Base-by-base conservation (phyloP, 2,329 filamentous ascomycete species). In the Simplicillium sp. region DNA sequence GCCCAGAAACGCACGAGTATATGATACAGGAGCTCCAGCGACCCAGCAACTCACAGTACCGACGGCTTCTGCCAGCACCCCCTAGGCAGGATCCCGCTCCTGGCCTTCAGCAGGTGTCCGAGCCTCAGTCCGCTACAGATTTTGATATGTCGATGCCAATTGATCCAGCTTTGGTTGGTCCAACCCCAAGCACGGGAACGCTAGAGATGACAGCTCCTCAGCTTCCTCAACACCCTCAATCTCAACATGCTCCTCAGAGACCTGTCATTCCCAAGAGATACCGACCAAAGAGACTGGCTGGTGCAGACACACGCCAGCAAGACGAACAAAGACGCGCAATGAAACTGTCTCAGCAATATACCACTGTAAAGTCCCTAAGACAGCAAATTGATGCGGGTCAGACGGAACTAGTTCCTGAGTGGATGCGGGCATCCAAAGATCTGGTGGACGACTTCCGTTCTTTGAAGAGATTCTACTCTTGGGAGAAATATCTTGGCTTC, bases 381-480 rank as follows among this genome's bases (percentile, higher is more conserved):
- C 52, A 60, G 49, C 56, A 63, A 37, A 66, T 68, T 9, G 60
- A 67, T 13, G 58, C 55, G 13, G 64, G 67, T 2, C 58, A 67
- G 16, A 48, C 57, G 11, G 65, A 68, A 8, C 65, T 74, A n/a
- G 58, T 68, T 6, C 52, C 56, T 2, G 49, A 57, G 4, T 82
- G 79, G 73, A 77, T 81, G 71, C 58, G 62, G 17, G 74, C 73
- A 5, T 77, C 77, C 1, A 69, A 68, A 51, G 68, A 73, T 39
- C 66, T 83, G 7, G 69, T 80, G 9, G 71, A 80, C 43, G 78
- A 82, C 44, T 82, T 82, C 52, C 66, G 76, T 45, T 75, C 74
- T 0, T 71, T 76, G 47, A 80, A 76, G 50, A 68, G 73, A 37
- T 82, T 82, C 48, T 82, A 80, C 49, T 71, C 75, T 1, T 82